Conservation (phyloP, 2,329 filamentous ascomycete genomes). For the Scorias spongiosa region DNA sequence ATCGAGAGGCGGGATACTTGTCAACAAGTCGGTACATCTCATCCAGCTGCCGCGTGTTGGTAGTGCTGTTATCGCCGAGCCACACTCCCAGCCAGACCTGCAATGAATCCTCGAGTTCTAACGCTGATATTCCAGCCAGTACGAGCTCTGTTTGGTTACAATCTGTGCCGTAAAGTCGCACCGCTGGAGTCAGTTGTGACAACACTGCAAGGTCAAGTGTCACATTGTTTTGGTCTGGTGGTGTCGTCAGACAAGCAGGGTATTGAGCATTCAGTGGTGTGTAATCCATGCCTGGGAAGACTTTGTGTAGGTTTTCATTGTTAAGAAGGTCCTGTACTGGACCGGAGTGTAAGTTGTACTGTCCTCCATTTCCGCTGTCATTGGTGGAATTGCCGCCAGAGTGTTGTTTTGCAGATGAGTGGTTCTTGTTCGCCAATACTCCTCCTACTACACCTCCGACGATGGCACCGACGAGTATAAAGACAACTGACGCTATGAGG, state of each 20-base stretch:
- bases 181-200: slow-evolving; percentile 72
- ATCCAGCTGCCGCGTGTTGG: slow-evolving; percentile 63
- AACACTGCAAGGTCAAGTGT: slow-evolving; percentile 83
- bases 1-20: slow-evolving; percentile 36
- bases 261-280: slow-evolving; percentile 86
- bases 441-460: slow-evolving; percentile 62
- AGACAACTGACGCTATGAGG: slow-evolving; percentile 46
- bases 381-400: slow-evolving; percentile 4
- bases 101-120: slow-evolving; percentile 55
- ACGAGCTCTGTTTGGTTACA: slow-evolving; percentile 97
- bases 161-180: slow-evolving; percentile 86
- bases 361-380: slow-evolving; percentile 38
- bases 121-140: slow-evolving; percentile 60
- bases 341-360: slow-evolving; percentile 50
- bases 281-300: slow-evolving; percentile 92
- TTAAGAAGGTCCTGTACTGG: slow-evolving; percentile 73
- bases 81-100: slow-evolving; percentile 93
- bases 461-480: slow-evolving; percentile 56
- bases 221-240: slow-evolving; percentile 84
- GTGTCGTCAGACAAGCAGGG: slow-evolving; percentile 60
- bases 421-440: slow-evolving; percentile 41
- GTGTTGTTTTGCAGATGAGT: slow-evolving; percentile 9
- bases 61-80: slow-evolving; percentile 71
- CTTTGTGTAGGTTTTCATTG: slow-evolving; percentile 71
- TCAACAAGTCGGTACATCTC: slow-evolving; percentile 80